These are phyloP conservation scores for Phialocephala sp. DNA, from an alignment of 2,329 filamentous ascomycete genomes.

Conservation along the genomic window DNA sequence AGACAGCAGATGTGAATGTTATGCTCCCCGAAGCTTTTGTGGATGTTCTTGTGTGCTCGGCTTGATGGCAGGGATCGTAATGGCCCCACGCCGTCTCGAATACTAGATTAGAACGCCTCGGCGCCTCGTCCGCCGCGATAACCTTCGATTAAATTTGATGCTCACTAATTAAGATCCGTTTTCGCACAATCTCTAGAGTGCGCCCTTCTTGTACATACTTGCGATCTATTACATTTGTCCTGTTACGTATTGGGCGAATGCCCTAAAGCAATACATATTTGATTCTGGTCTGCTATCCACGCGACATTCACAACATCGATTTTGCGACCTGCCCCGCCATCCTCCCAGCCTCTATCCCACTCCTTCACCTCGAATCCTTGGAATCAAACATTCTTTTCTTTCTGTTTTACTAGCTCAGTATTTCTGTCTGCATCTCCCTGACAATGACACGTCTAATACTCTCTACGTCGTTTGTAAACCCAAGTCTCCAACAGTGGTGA, in stretches of 20 bases:
- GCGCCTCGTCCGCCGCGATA: background rate
- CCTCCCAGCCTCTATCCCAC: background rate
- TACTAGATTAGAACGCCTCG: background rate
- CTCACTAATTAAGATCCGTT: background rate
- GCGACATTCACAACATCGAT: slow-evolving; percentile 1
- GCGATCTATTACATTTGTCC: background rate
- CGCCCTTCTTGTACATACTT: slow-evolving; percentile 11
- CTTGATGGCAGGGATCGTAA: background rate
- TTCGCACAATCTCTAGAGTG: background rate
- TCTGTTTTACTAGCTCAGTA: background rate
- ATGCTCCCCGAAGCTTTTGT: slow-evolving; percentile 12
- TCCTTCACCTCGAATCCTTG: background rate
- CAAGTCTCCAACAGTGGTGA: background rate
- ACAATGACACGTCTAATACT: slow-evolving; percentile 79
- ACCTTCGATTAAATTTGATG: background rate
- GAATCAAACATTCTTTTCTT: background rate
- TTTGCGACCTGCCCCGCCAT: slow-evolving; percentile 10
- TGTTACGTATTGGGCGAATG: background rate
- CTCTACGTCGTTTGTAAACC: slow-evolving; percentile 75
- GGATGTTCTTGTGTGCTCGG: slow-evolving; percentile 13
- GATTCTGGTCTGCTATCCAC: background rate
- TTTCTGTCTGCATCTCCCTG: slow-evolving; percentile 1
- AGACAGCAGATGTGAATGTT: slow-evolving; percentile 21
- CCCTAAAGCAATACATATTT: background rate
- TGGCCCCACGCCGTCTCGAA: background rate